Conservation (phyloP, 148 eudicot genomes). For the Mesembryanthemum crystallinum region DNA sequence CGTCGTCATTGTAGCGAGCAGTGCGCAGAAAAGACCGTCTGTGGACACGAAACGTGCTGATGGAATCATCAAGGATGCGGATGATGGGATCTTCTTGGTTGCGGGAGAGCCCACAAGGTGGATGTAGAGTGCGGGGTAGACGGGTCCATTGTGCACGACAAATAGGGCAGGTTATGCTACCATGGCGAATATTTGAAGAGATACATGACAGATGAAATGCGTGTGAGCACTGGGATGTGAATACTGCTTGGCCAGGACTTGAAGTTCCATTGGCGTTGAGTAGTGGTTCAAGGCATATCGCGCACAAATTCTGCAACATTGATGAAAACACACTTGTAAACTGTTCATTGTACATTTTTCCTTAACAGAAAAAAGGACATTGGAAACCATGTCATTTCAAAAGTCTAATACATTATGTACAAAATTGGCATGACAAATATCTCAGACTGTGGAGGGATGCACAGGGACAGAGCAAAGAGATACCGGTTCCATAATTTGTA, state of each 20-base stretch:
- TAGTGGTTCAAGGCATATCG: slow-evolving; percentile 80
- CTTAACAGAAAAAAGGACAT: not conserved
- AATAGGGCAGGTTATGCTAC: slow-evolving; percentile 78
- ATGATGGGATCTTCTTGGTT: slow-evolving; percentile 66
- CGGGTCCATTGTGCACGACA: slow-evolving; percentile 92
- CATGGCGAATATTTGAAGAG: slow-evolving; percentile 83
- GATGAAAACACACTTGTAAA: slow-evolving; percentile 6
- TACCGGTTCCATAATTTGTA: not conserved
- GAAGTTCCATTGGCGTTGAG: slow-evolving; percentile 36
- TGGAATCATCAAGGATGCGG: slow-evolving; percentile 72
- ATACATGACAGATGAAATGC: slow-evolving; percentile 83
- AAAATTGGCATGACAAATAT: not conserved
- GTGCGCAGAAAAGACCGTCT: slow-evolving; percentile 72
- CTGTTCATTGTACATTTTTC: not conserved
- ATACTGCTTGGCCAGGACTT: slow-evolving; percentile 73
- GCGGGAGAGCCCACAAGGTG: slow-evolving; percentile 48
- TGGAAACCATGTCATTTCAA: not conserved
- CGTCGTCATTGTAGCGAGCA: slow-evolving; percentile 77
- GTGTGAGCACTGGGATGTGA: slow-evolving; percentile 85
- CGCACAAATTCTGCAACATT: slow-evolving; percentile 56
- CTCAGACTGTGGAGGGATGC: not conserved
- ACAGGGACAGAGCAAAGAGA: not conserved
- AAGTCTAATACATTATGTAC: not conserved
- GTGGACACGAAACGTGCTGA: slow-evolving; percentile 66
- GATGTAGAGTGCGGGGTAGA: slow-evolving; percentile 63